Percentiles rank a stretch among this genome's conserved stretches.
Conservation (phyloP, 768 basidiomycete genomes). For the Cystobasidium ongulense region DNA sequence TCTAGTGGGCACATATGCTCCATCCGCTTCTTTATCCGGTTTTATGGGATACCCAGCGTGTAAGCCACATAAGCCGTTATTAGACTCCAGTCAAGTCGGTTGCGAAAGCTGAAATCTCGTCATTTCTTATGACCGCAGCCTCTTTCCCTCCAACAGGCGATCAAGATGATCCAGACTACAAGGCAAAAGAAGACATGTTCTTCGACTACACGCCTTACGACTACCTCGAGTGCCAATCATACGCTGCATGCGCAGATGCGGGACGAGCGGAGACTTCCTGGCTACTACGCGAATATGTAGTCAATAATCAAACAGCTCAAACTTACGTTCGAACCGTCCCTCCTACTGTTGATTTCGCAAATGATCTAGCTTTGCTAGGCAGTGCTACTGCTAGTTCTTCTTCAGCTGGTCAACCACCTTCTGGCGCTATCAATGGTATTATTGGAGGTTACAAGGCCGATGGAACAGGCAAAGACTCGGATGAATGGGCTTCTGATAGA, state of each 20-base stretch:
- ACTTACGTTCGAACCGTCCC: background rate
- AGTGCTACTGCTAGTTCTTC: background rate
- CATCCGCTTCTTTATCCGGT: background rate
- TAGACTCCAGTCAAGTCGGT: no score
- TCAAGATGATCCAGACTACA: background rate
- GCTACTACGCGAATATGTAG: background rate
- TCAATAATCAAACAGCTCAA: background rate
- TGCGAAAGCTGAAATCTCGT: no score
- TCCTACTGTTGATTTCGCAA: background rate
- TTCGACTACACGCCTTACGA: background rate
- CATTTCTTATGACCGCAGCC: background rate
- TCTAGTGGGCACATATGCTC: background rate
- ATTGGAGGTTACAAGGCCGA: background rate
- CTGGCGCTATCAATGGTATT: background rate
- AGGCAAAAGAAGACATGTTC: background rate
- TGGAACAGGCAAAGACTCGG: conserved; percentile 6
- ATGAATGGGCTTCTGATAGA: conserved; percentile 8
- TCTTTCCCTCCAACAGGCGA: background rate
- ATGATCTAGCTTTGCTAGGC: background rate
- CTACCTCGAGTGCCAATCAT: background rate
- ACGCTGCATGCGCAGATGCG: background rate
- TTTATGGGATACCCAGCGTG: background rate
- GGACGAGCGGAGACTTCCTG: background rate
- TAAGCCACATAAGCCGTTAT: no score
- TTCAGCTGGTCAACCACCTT: background rate